Evolutionary conservation across 2,329 filamentous ascomycete genomes (phyloP), one percentile per base, ranked within the genome.

Genomic region (Pseudogymnoascus sp.): DNA sequence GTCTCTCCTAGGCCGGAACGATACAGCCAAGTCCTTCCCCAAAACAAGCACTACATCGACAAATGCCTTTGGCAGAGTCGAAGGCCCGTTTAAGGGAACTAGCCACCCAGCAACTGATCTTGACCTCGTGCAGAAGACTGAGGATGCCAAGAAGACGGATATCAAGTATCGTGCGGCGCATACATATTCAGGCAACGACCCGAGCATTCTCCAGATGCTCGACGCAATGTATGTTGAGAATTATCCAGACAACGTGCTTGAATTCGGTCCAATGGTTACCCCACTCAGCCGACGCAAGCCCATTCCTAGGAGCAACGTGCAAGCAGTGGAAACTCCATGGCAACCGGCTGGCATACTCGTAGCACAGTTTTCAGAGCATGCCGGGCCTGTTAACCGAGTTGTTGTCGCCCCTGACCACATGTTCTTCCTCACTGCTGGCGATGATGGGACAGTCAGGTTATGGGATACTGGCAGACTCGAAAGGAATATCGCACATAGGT

Each of bases 401-500:
- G 79, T 89, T 1, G 84, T 91, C 6, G 87, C 94, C 1, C 91
- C 93, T 0, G 94, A 99, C 70, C 93, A 99, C 72, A 78, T 87
- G 4, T 99, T 99, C 76, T 99, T 99, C 74, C 82, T 97, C 62
- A 97, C 94, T 0, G 93, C 87, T 5, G 93, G 92, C 8, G 90
- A 96, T 69, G 94, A 99, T 73, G 90, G 94, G 2, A 85, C 84
- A 5, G 90, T 97, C 62, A 96, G 90, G 70, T 82, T 99, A 4
- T 99, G 94, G 94, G 94, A 99, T 74, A 88, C 91, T 26, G 86
- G 86, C 26, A 84, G 94, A 24, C 80, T 99, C 5, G 94, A 99
- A 74, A 88, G 92, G 47, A 97, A 97, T 71, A 85, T 97, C 58
- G 88, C 90, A 0, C 89, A 96, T 68, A 85, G 92, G 44, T 92